A percentile compares a stretch with the other conserved stretches of the same genome.
phyloP scores from a whole-genome alignment of 768 basidiomycete species.

The Phaeotremella skinneri region DNA sequence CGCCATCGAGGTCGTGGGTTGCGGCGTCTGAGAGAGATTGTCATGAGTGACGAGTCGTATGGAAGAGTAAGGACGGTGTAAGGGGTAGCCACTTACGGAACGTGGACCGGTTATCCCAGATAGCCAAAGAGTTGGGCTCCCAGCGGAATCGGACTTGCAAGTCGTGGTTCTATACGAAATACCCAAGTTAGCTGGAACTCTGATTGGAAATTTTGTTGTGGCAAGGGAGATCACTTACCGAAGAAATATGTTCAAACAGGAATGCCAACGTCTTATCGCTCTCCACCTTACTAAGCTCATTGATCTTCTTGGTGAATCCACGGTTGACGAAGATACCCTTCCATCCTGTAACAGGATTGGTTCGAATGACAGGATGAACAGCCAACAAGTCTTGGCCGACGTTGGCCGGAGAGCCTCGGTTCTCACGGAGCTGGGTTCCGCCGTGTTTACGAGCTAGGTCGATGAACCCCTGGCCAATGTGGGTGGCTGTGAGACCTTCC shows the following conservation, averaged over 20 bases:
- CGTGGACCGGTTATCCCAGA: conserved; percentile 63
- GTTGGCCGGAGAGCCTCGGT: conserved; percentile 61
- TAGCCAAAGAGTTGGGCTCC: conserved; percentile 57
- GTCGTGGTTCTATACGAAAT: conserved; percentile 58
- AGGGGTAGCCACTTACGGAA: conserved; percentile 28
- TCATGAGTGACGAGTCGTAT: too few species aligned
- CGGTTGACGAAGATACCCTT: conserved; percentile 62
- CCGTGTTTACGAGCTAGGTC: conserved; percentile 45
- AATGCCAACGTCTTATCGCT: conserved; percentile 52
- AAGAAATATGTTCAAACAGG: conserved; percentile 57
- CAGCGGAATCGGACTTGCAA: conserved; percentile 59
- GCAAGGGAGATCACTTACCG: conserved; percentile 15
- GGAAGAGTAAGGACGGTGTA: background rate
- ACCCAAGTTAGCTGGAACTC: background rate
- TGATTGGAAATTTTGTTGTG: background rate
- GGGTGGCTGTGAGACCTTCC: conserved; percentile 62
- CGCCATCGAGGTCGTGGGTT: conserved; percentile 29
- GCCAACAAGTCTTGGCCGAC: conserved; percentile 57
- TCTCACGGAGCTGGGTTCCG: conserved; percentile 20
- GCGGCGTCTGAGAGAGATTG: conserved; percentile 18
- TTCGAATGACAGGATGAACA: conserved; percentile 60
- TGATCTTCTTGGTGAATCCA: conserved; percentile 61
- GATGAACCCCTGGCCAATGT: conserved; percentile 51
- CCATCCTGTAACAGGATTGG: conserved; percentile 64
- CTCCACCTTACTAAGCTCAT: conserved; percentile 60